Percentiles rank a stretch among this genome's conserved stretches.
These are phyloP conservation scores for Aureobasidium sp. DNA, from an alignment of 2,329 filamentous ascomycete genomes.

Conservation along the genomic window DNA sequence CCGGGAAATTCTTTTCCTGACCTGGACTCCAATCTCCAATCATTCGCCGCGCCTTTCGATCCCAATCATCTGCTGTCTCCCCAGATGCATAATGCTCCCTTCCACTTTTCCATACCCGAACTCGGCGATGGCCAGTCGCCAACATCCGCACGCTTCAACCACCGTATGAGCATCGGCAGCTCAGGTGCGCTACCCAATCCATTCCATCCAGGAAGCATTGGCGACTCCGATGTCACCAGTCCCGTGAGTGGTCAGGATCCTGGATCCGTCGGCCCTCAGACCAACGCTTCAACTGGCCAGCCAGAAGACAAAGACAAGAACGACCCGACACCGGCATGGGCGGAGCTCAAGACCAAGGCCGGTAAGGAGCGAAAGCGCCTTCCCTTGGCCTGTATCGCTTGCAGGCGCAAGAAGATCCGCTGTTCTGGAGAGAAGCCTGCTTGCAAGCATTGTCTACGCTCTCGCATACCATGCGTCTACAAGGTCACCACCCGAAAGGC, in stretches of 20 bases:
- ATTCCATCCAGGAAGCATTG: conserved; percentile 24
- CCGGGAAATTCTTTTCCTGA: conserved; percentile 9
- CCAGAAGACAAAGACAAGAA: conserved; percentile 20
- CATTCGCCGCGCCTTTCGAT: conserved; percentile 7
- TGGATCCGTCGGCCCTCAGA: background rate
- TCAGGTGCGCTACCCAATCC: conserved; percentile 22
- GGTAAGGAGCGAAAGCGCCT: conserved; percentile 93
- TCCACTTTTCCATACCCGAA: conserved; percentile 18
- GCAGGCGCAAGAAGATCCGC: conserved; percentile 92
- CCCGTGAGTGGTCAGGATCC: conserved; percentile 19
- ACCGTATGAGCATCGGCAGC: conserved; percentile 28
- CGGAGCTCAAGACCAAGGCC: conserved; percentile 55
- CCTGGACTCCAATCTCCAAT: background rate
- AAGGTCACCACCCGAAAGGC: conserved; percentile 94
- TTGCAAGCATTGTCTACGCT: conserved; percentile 91
- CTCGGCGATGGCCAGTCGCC: conserved; percentile 25
- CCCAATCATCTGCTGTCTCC: conserved; percentile 4
- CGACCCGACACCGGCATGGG: conserved; percentile 40
- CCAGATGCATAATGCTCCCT: conserved; percentile 9
- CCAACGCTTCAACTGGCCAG: conserved; percentile 11
- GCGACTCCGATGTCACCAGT: conserved; percentile 27
- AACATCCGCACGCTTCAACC: conserved; percentile 27
- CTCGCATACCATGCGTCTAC: conserved; percentile 92
- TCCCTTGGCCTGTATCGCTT: conserved; percentile 90
- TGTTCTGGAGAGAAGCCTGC: conserved; percentile 97